Evolutionary conservation across 768 basidiomycete species (phyloP).

Genomic region (Favolaschia claudopus): DNA sequence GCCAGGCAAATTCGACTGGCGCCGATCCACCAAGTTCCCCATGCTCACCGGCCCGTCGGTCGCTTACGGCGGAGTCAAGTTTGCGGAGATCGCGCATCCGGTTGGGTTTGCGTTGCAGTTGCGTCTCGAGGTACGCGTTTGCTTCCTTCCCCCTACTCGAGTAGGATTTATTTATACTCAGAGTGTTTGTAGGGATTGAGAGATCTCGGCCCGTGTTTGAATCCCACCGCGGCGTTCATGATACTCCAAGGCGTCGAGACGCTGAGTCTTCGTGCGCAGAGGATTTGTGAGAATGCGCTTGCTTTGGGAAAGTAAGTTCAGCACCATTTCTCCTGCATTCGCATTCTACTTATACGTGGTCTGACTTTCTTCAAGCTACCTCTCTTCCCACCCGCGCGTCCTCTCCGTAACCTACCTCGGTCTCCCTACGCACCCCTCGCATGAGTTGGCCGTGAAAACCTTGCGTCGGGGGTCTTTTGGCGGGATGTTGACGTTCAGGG

Average conservation of each 20-base stretch:
- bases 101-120: constrained; percentile 59
- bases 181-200: constrained; percentile 4
- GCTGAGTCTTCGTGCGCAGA: constrained; percentile 60
- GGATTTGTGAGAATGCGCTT: constrained; percentile 63
- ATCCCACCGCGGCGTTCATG: constrained; percentile 42
- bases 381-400: constrained; percentile 38
- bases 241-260: constrained; percentile 47
- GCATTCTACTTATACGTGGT: no score
- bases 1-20: constrained; percentile 62
- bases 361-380: no score
- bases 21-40: constrained; percentile 60
- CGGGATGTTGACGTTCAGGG: constrained; percentile 44
- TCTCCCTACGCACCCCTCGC: constrained; percentile 38
- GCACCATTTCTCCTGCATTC: background rate
- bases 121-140: constrained; percentile 41
- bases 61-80: constrained; percentile 61
- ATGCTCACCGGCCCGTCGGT: constrained; percentile 62
- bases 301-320: constrained; percentile 25
- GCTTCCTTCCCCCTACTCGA: background rate
- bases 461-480: constrained; percentile 35
- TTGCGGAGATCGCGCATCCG: constrained; percentile 54
- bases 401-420: constrained; percentile 44
- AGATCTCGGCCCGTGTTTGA: constrained; percentile 35
- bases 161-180: background rate
- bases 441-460: constrained; percentile 35